Base-by-base conservation (phyloP, 768 basidiomycete genomes). In the Rhodotorula paludigena region DNA sequence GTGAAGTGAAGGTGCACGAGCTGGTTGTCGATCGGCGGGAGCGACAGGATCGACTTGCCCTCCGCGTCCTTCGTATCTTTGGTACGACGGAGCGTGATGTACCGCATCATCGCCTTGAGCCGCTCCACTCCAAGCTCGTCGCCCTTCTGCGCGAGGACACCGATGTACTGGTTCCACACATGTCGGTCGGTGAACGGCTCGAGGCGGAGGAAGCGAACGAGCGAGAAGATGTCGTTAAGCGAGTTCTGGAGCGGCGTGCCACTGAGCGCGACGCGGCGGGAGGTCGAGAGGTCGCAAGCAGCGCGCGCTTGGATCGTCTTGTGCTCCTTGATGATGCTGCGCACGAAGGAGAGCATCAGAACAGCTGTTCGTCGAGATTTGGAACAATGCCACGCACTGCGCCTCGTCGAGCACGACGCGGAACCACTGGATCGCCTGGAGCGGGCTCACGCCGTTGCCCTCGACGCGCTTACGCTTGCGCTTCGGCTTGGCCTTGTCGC, bases 181-280 rank as follows among this genome's bases (percentile, higher is more conserved):
- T 85, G 86, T 79, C 93, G 93, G 78, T 97, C 92, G 76, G 96
- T 89, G 73, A 98, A 87, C 2, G 96, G 96, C 32, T 86, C 84
- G 74, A 98, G 78, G 30, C 92, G 88, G 61, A 99, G 80, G 80
- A 99, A 98, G 79, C 96, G 96, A 82, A 99, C 86, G 65, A 99
- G 82, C 9, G 96, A 96, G 78, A 88, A 98, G 57, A 99, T 88
- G 76, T 99, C 96, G 80, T 98, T 96, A 59, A 98, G 85, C 79
- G 94, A 96, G 82, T 99, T 99, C 81, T 99, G 96, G 44, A 99
- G 92, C 2, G 96, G 96, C 14, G 96, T 99, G 63, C 96, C 96
- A n/a, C 93, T 93, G 47, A 99, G 82, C 78, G 91, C 93, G 49
- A 97, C 81, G 23, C 96, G 86, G 59, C 96, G 86, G 76, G 97